These are phyloP conservation scores for Seminavis robusta DNA, from an alignment of 108 stramenopile species.

Conservation along the genomic window DNA sequence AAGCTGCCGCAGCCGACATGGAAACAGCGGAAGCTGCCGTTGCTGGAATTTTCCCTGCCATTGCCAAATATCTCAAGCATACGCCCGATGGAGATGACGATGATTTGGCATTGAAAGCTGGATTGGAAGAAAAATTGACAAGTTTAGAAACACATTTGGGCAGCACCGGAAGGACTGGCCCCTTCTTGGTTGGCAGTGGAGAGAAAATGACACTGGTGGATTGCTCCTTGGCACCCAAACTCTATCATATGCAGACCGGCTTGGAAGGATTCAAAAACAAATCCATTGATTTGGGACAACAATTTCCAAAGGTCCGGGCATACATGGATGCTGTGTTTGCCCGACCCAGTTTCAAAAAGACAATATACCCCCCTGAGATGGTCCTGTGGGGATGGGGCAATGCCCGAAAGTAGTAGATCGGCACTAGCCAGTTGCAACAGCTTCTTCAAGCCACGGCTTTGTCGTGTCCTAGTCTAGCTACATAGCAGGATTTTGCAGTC, in stretches of 20 bases:
- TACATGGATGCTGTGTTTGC: slow-evolving; percentile 61
- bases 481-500: no score
- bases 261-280: slow-evolving; percentile 53
- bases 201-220: slow-evolving; percentile 60
- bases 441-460: no score
- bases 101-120: slow-evolving; percentile 28
- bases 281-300: slow-evolving; percentile 33
- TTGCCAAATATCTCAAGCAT: slow-evolving; percentile 74
- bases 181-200: slow-evolving; percentile 54
- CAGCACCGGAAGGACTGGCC: slow-evolving; percentile 17
- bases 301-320: slow-evolving; percentile 46
- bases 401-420: slow-evolving; percentile 41
- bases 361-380: slow-evolving; percentile 64
- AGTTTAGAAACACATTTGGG: slow-evolving; percentile 54
- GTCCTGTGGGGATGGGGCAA: slow-evolving; percentile 81
- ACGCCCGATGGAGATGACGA: slow-evolving; percentile 56
- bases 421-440: no score
- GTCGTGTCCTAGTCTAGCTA: no score
- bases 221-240: slow-evolving; percentile 72
- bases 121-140: slow-evolving; percentile 34
- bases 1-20: slow-evolving; percentile 12
- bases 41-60: slow-evolving; percentile 72
- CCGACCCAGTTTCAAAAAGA: slow-evolving; percentile 58
- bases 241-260: slow-evolving; percentile 68
- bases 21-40: slow-evolving; percentile 24